Percentiles rank a stretch among this genome's conserved stretches.
Evolutionary conservation across 1,139 yeast genomes (phyloP).

Genomic region (Diutina ranongensis): DNA sequence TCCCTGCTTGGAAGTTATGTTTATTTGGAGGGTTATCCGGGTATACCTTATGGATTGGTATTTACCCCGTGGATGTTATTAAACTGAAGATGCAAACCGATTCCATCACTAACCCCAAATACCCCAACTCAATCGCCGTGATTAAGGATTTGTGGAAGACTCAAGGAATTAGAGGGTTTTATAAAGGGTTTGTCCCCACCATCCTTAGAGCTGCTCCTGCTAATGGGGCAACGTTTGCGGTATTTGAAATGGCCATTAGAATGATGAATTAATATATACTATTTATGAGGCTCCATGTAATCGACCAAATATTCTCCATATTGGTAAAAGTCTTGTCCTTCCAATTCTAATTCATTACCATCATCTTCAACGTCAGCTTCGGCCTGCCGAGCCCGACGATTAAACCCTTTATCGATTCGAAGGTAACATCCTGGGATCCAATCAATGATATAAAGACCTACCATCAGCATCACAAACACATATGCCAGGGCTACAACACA

Average conservation of each 20-base stretch:
- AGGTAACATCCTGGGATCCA: constrained; percentile 35
- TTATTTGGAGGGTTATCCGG: constrained; percentile 80
- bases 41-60: constrained; percentile 69
- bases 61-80: constrained; percentile 77
- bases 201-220: constrained; percentile 94
- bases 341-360: neutral
- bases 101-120: constrained; percentile 38
- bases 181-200: constrained; percentile 84
- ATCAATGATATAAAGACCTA: constrained; percentile 31
- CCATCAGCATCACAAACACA: constrained; percentile 23
- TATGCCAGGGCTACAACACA: constrained; percentile 29
- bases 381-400: neutral
- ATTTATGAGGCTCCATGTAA: neutral
- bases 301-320: neutral
- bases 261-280: constrained; percentile 19
- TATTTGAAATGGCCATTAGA: constrained; percentile 82
- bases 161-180: constrained; percentile 64
- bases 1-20: constrained; percentile 82
- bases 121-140: constrained; percentile 43
- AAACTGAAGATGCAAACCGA: constrained; percentile 86
- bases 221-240: constrained; percentile 89
- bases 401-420: constrained; percentile 21
- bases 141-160: constrained; percentile 37
- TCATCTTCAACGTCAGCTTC: neutral
- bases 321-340: neutral